Base-by-base conservation (phyloP, 257 asterid species). In the Fraxinus quadrangulata region DNA sequence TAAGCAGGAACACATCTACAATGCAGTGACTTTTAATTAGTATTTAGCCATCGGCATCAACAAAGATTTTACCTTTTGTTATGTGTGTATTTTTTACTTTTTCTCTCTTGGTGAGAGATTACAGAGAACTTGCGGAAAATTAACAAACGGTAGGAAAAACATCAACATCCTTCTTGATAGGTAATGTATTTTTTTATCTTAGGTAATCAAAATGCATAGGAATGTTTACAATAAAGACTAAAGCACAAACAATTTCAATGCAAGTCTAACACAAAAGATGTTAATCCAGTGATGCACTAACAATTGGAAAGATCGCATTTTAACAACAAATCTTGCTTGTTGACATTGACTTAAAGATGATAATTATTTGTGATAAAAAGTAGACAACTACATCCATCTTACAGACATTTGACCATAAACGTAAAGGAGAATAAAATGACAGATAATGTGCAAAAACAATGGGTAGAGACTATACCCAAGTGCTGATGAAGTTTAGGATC, bases 401-500 rank as follows among this genome's bases (percentile, higher is more conserved):
- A 69, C 9, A 72, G 28, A 72, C 30, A 75, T 17, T 17, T 70
- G 67, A 6, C 7, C 17, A 63, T n/a, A 56, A 26, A 63, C 2
- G 82, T 28, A 67, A 42, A 67, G 61, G n/a, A 33, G 37, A 67
- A 49, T 14, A 72, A 39, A 74, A 63, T 23, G 75, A 83, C n/a
- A 14, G 49, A 70, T 5, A 31, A 71, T 30, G 13, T 26, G 5
- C 42, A 14, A 7, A 59, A 4, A 34, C 8, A 72, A 67, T 69
- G 24, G 21, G 67, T 71, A 77, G 69, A 83, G 70, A 67, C 47
- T 49, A 70, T 93, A 95, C 99, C 99, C 80, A 95, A 84, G 91
- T 95, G 99, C 77, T 86, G 90, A 81, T 95, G 99, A 85, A 95
- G 97, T 84, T 95, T 95, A 71, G 99, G 99, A 78, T 95, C 96